phyloP scores from a whole-genome alignment of 2,329 filamentous ascomycete genomes.

The Tolypocladium ophioglossoides region DNA sequence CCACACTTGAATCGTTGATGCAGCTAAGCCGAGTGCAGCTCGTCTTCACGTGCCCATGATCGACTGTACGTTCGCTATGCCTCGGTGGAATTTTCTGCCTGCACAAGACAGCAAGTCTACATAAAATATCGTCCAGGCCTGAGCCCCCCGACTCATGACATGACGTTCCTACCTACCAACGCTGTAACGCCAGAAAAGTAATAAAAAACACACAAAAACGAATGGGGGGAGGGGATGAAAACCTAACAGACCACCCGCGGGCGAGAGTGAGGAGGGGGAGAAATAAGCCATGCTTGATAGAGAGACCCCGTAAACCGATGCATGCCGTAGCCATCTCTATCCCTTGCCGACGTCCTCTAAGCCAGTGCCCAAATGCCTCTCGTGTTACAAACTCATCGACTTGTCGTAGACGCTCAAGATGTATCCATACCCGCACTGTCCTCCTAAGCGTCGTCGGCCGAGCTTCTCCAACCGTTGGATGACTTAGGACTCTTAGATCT shows the following conservation, averaged over 20 bases:
- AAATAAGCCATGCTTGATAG: not conserved
- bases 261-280: not conserved
- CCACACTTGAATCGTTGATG: not conserved
- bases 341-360: not conserved
- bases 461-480: slow-evolving; percentile 10
- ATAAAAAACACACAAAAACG: not conserved
- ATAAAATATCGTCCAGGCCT: not conserved
- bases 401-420: not conserved
- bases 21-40: not conserved
- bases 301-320: not conserved
- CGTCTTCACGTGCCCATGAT: not conserved
- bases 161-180: not conserved
- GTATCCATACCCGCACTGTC: not conserved
- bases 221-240: not conserved
- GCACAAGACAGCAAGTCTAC: not conserved
- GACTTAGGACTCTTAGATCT: slow-evolving; percentile 5
- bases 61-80: not conserved
- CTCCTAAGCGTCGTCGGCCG: slow-evolving; percentile 5
- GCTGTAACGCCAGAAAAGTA: slow-evolving; percentile 2
- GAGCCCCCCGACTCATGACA: not conserved
- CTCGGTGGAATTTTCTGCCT: not conserved
- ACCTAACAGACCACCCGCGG: not conserved
- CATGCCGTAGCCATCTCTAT: not conserved
- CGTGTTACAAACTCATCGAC: not conserved
- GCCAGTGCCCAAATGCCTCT: not conserved